Evolutionary conservation across 345 rosid genomes (phyloP).

Genomic region (Hibiscus mutabilis): DNA sequence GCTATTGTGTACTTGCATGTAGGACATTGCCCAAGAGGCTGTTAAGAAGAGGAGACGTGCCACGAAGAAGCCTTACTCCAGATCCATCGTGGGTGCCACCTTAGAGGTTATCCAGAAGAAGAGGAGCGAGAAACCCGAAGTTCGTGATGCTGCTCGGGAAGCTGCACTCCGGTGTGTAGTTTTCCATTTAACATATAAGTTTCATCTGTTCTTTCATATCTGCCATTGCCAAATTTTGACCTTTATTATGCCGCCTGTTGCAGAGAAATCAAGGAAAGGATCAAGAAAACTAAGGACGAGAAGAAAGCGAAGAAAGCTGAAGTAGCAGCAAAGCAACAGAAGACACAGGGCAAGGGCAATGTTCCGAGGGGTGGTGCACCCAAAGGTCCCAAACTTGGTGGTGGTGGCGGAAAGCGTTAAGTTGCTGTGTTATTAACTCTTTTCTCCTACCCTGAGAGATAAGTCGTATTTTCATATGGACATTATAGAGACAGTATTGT

Average conservation of each 20-base stretch:
- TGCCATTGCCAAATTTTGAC: too few relatives aligned
- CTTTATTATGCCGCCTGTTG: neutral
- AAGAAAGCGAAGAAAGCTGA: conserved; percentile 36
- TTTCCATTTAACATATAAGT: neutral
- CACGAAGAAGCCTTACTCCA: conserved; percentile 11
- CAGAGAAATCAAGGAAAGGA: conserved; percentile 76
- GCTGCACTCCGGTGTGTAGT: conserved; percentile 52
- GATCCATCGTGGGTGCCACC: conserved; percentile 70
- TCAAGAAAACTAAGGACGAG: conserved; percentile 42
- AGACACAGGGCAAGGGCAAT: neutral
- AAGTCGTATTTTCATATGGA: conserved; percentile 7
- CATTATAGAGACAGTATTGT: conserved; percentile 2
- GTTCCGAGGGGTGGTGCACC: conserved; percentile 17
- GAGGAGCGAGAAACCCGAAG: conserved; percentile 73
- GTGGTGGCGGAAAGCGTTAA: conserved; percentile 69
- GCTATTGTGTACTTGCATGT: neutral
- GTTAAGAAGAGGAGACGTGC: conserved; percentile 4
- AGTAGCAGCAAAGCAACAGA: neutral
- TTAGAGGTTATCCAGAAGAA: conserved; percentile 69
- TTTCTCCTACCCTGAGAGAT: conserved; percentile 5
- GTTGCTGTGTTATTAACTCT: neutral
- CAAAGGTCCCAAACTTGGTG: conserved; percentile 55
- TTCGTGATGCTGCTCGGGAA: conserved; percentile 75
- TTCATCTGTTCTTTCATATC: neutral
- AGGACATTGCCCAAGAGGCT: conserved; percentile 4